Evolutionary conservation across 1,284 basidiomycete species (phyloP), one percentile per base, ranked within the genome.

Genomic region (Ceraceosorus guamensis): DNA sequence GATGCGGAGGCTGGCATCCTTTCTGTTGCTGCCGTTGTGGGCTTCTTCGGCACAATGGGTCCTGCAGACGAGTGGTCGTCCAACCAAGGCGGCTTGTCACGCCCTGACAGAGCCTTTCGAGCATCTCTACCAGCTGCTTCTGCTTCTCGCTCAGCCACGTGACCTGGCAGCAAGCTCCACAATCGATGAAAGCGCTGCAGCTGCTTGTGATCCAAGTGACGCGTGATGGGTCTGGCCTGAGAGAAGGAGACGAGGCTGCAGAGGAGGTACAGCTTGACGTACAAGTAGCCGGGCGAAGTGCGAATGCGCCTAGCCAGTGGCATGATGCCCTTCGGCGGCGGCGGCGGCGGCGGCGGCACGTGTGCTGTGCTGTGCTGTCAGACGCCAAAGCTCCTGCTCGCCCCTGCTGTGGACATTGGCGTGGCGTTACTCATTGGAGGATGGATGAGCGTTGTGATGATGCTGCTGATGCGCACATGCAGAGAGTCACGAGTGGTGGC

Each of bases 201-300:
- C 32, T 51, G 44, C 30, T 57, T 52, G 39, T 52, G 31, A 11
- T 51, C 46, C 4, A 74, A 61, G 6, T 67, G 63, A 45, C 65
- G 67, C 3, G 72, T 67, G 5, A 73, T 57, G 0, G 72, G 72
- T 7, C 65, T 60, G 6, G 68, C 65, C 16, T 67, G 63, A 31
- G 71, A 73, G 24, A 73, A 57, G 5, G 72, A 67, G 30, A 74
- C 72, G 39, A 73, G 62, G 34, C 66, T 56, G 54, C 64, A 66
- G 18, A 74, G 61, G 32, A 65, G 56, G 54, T 73, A 74, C 41
- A 67, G 65, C 61, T 74, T 74, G 39, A 71, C 31, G 55, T 71
- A 73, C 41, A 74, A 65, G 35, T 73, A 74, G 48, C 57, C 61
- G 33, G 69, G 67, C 43, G 68, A 68, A 55, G 64, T 60, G 4